These are phyloP conservation scores for Xanthoconium stramineum DNA, from an alignment of 768 basidiomycete genomes.

Conservation along the genomic window DNA sequence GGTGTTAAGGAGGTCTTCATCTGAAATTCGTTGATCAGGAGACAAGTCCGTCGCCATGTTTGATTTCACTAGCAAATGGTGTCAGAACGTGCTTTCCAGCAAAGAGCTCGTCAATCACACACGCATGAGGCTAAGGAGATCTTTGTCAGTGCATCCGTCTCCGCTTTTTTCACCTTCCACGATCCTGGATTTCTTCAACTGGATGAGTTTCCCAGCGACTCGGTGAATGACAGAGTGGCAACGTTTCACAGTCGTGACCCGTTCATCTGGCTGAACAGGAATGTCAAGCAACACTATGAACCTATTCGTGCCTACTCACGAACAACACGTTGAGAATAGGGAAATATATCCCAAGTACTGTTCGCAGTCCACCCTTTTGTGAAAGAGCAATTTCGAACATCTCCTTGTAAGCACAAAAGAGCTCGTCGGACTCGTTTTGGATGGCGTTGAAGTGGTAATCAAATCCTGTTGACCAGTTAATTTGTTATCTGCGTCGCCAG, in stretches of 20 bases:
- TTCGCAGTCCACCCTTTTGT: constrained; percentile 44
- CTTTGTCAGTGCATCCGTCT: constrained; percentile 56
- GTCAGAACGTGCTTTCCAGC: constrained; percentile 6
- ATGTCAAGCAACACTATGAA: not conserved
- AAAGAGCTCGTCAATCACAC: constrained; percentile 28
- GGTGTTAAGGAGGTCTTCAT: constrained; percentile 81
- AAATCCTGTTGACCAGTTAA: constrained; percentile 53
- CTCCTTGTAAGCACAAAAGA: constrained; percentile 77
- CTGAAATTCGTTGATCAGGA: constrained; percentile 71
- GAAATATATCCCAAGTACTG: constrained; percentile 52
- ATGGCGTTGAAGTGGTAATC: constrained; percentile 86
- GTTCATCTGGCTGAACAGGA: constrained; percentile 49
- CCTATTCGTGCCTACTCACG: constrained; percentile 38
- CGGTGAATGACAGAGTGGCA: constrained; percentile 63
- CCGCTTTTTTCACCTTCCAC: constrained; percentile 55
- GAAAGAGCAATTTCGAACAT: constrained; percentile 77
- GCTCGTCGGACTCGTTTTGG: constrained; percentile 71
- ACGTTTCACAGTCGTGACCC: constrained; percentile 45
- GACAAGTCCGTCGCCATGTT: constrained; percentile 72
- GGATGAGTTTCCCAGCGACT: constrained; percentile 71
- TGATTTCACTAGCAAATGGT: constrained; percentile 61
- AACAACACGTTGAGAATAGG: constrained; percentile 55
- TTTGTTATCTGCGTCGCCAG: not conserved
- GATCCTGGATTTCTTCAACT: constrained; percentile 75
- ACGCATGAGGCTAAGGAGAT: constrained; percentile 77